Evolutionary conservation across 1,139 yeast species (phyloP), one percentile per base, ranked within the genome.

Genomic region (Neolecta irregularis): DNA sequence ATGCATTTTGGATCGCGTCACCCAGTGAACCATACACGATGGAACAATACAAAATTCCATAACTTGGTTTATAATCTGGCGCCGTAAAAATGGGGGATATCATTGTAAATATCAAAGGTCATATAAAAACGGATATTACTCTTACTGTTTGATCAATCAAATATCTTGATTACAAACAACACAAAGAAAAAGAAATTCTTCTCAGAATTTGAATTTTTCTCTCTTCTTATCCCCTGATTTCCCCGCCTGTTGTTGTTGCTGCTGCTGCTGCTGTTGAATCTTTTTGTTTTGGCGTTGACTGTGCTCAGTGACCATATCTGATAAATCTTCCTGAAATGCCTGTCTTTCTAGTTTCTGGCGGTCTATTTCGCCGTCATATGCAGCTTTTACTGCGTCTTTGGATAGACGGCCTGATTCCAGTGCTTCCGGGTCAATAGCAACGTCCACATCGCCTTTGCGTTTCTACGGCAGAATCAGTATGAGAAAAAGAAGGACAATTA

Each of bases 241-340:
- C 22, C 19, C 22, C n/a, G n/a, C n/a, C n/a, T n/a, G n/a, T n/a
- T n/a, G n/a, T n/a, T n/a, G n/a, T n/a, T n/a, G n/a, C n/a, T 26
- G 32, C 18, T 33, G 33, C 29, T 32, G 24, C 36, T 18, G 11
- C 29, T 36, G 32, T 28, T 40, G 43, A 15, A 37, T 32, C 26
- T 41, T 36, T 16, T 30, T 35, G 11, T 16, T 15, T 11, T 37
- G 41, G 20, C 32, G 34, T 8, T 25, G 34, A 11, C 37, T 41
- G 30, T 36, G 41, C 20, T 41, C 40, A 9, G 44, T 26, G n/a
- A 41, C 43, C 43, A 40, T 40, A 19, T 40, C 43, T 11, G 40
- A 35, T 22, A 40, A 26, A 4, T 41, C 43, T n/a, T 41, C 22
- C 15, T 41, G 36, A 37, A 39, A 41, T 9, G 19, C 25, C 18